These are phyloP conservation scores for Xerocomus minutiporus DNA, from an alignment of 1,284 basidiomycete species.

Conservation along the genomic window DNA sequence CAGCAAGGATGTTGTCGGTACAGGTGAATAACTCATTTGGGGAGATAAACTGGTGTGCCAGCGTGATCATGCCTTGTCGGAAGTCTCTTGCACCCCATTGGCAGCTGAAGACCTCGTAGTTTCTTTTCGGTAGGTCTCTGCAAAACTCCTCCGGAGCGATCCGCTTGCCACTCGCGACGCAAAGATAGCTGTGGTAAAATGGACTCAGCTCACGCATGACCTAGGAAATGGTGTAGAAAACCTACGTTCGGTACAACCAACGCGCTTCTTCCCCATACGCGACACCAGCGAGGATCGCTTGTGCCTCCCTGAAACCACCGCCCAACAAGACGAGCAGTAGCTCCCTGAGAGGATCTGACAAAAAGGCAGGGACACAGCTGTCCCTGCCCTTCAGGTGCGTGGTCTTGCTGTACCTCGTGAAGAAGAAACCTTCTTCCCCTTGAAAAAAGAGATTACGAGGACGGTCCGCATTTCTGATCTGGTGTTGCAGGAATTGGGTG, in stretches of 20 bases:
- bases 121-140: background rate
- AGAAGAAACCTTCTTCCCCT: conserved; percentile 1
- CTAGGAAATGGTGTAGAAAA: background rate
- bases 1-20: background rate
- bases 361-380: background rate
- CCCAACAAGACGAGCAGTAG: background rate
- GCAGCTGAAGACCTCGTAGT: background rate
- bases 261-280: background rate
- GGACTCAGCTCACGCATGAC: background rate
- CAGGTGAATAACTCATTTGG: background rate
- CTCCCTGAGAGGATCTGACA: background rate
- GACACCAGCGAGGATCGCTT: background rate
- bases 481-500: conserved; percentile 5
- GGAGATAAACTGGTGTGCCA: background rate
- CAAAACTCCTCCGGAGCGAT: background rate
- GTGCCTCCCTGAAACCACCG: background rate
- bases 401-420: conserved; percentile 1
- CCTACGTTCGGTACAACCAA: conserved; percentile 2
- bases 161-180: background rate
- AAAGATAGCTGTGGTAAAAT: background rate
- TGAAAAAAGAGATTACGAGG: conserved; percentile 5
- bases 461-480: conserved; percentile 2
- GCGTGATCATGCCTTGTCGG: background rate
- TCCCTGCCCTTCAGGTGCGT: background rate
- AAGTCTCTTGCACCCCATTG: conserved; percentile 1